Base-by-base conservation (phyloP, 768 basidiomycete species). In the Terana coerulea region DNA sequence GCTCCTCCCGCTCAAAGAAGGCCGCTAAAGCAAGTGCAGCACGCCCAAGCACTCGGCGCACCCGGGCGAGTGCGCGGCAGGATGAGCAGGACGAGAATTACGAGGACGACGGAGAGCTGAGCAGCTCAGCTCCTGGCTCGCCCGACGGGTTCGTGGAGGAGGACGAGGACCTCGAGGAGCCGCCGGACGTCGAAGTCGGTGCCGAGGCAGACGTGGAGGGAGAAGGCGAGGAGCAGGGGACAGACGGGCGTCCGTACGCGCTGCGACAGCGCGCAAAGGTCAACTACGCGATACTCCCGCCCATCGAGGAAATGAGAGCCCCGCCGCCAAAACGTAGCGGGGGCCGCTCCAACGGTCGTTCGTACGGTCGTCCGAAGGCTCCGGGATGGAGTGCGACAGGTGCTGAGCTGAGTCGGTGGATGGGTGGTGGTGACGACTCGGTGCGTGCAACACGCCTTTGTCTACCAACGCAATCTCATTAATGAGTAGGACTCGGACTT, bases 201-300 rank as follows among this genome's bases (percentile, higher is more conserved):
- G 60, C 57, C 31, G 58, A 56, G 14, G 73, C 71, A 0, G 47
- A 74, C 70, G 75, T 74, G 15, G 71, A 67, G 1, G 76, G 75
- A 26, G 70, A 67, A 12, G 49, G n/a, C 7, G 66, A 61, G 11
- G 69, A 66, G 22, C 71, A 74, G 6, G 78, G 79, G 35, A 74
- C 63, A 21, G 80, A 81, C 49, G 80, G 78, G 8, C 76, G 73
- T 39, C 80, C 81, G 14, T 92, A 92, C 59, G 62, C 80, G 0
- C 71, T 92, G 31, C 73, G 90, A 17, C 79, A 83, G 60, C 73
- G 89, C 45, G 63, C 61, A 39, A 76, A 78, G 53, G 81, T 92
- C 59, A 90, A 91, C 62, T 92, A 92, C 51, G 84, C 84, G 11
- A 86, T 91, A 19, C 88, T 86, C 1, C 89, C 90, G 0, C 86